A percentile compares a stretch with the other conserved stretches of the same genome.
These are phyloP conservation scores for Hericium coralloides DNA, from an alignment of 768 basidiomycete genomes.

Conservation along the genomic window DNA sequence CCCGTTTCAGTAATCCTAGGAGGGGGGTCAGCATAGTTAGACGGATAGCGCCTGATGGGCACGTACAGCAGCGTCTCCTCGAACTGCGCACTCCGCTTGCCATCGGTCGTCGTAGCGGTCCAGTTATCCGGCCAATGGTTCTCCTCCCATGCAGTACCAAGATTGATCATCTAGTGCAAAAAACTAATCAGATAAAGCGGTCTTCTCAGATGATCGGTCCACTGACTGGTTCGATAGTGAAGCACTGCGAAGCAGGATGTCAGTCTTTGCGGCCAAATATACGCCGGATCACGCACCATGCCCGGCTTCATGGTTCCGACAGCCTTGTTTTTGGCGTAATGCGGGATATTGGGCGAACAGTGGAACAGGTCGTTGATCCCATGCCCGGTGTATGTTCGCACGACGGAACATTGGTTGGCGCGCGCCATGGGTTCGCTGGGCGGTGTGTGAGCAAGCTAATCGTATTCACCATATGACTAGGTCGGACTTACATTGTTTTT, in stretches of 20 bases:
- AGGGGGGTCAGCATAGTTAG: slow-evolving; percentile 1
- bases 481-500: slow-evolving; percentile 61
- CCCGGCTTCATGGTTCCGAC: slow-evolving; percentile 90
- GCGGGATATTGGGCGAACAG: slow-evolving; percentile 77
- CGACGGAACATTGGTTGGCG: slow-evolving; percentile 79
- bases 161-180: slow-evolving; percentile 75
- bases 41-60: not conserved
- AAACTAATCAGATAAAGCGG: slow-evolving; percentile 5
- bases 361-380: slow-evolving; percentile 88
- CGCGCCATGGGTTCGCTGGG: slow-evolving; percentile 77
- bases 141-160: slow-evolving; percentile 68
- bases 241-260: slow-evolving; percentile 26
- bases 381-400: slow-evolving; percentile 88
- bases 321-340: slow-evolving; percentile 92
- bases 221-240: slow-evolving; percentile 74
- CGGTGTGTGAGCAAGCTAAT: not conserved
- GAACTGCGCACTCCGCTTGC: slow-evolving; percentile 89
- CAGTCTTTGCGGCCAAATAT: not conserved
- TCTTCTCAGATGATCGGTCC: slow-evolving; percentile 1
- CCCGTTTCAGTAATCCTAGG: slow-evolving; percentile 86
- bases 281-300: slow-evolving; percentile 55
- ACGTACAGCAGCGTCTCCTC: slow-evolving; percentile 93
- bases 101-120: slow-evolving; percentile 92
- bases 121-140: slow-evolving; percentile 92
- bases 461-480: slow-evolving; percentile 6